Base-by-base conservation (phyloP, 1,284 basidiomycete species). In the Sporisorium iseilematis-ciliati region DNA sequence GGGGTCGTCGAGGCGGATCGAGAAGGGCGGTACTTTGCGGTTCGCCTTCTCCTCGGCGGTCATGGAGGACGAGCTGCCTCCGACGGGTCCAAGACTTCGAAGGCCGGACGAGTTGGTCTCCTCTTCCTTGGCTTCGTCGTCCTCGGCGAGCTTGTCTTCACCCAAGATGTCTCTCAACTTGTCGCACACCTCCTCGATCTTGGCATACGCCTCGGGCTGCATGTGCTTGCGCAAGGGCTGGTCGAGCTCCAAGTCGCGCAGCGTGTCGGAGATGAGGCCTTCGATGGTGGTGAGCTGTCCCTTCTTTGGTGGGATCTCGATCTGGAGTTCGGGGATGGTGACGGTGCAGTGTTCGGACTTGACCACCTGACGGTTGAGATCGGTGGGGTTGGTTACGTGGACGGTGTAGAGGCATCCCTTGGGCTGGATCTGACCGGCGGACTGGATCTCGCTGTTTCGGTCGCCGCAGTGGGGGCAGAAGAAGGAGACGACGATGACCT, bases 281-380 rank as follows among this genome's bases (percentile, higher is more conserved):
- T 99, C 97, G 59, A 99, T 89, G 4, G 95, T 99, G 16, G 96
- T 98, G 12, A 99, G 89, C 84, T 97, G 95, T 2, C 96, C 96
- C 40, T 93, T 90, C 20, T 89, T 89, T 11, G 84, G 79, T 0
- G 96, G 96, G 46, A 99, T 93, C 11, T 94, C 97, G 77, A 99
- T 89, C 80, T 95, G 91, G 77, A 92, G 90, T 84, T 98, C 94
- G 38, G 94, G 93, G 63, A 99, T 91, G 61, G 87, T 86, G 77
- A 99, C 88, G 56, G 92, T 92, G 86, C 93, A 93, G 31, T 89
- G 90, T 31, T 91, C 89, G 3, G 95, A 95, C 84, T 97, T 95
- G 84, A 99, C 93, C 65, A 99, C 88, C 87, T 98, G 95, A 4
- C 97, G 91, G 86, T 98, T 89, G 14, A 99, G 90, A 85, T 99